These are phyloP conservation scores for Saitoella complicata DNA, from an alignment of 805 yeast species.

Conservation along the genomic window DNA sequence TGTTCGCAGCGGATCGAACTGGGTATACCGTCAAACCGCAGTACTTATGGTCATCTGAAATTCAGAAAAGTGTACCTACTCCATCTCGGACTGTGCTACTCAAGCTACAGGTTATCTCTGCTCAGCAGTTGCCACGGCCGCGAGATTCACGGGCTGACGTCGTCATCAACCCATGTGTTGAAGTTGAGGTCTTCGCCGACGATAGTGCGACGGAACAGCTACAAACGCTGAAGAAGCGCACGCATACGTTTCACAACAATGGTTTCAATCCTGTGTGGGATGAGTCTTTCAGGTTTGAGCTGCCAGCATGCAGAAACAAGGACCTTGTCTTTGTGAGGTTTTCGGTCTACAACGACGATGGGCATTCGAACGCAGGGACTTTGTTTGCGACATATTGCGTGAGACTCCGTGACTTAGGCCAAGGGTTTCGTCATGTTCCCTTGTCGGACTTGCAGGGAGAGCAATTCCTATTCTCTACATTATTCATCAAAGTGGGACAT, in stretches of 20 bases:
- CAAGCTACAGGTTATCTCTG: slow-evolving; percentile 46
- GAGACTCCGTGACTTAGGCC: slow-evolving; percentile 44
- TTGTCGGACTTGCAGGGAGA: slow-evolving; percentile 69
- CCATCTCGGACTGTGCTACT: slow-evolving; percentile 4
- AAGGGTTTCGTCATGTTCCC: slow-evolving; percentile 57
- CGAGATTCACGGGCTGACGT: slow-evolving; percentile 31
- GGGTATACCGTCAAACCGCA: slow-evolving; percentile 76
- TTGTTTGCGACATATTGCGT: slow-evolving; percentile 44
- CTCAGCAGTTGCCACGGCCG: slow-evolving; percentile 69
- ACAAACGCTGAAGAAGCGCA: not conserved
- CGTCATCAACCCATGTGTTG: slow-evolving; percentile 43
- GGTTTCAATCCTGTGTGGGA: slow-evolving; percentile 88
- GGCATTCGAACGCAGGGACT: slow-evolving; percentile 18
- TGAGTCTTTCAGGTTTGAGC: slow-evolving; percentile 31
- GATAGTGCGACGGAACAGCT: not conserved
- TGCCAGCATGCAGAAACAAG: slow-evolving; percentile 10
- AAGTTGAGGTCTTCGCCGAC: slow-evolving; percentile 43
- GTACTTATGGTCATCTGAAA: slow-evolving; percentile 18
- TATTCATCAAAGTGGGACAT: slow-evolving; percentile 25
- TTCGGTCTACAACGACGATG: slow-evolving; percentile 22
- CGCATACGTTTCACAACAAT: slow-evolving; percentile 28
- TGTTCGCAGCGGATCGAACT: slow-evolving; percentile 45
- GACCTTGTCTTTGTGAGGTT: slow-evolving; percentile 17
- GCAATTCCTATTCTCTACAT: slow-evolving; percentile 43
- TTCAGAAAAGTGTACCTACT: not conserved